Evolutionary conservation across 257 asterid genomes (phyloP).

Genomic region (Solanum ossicruentum): DNA sequence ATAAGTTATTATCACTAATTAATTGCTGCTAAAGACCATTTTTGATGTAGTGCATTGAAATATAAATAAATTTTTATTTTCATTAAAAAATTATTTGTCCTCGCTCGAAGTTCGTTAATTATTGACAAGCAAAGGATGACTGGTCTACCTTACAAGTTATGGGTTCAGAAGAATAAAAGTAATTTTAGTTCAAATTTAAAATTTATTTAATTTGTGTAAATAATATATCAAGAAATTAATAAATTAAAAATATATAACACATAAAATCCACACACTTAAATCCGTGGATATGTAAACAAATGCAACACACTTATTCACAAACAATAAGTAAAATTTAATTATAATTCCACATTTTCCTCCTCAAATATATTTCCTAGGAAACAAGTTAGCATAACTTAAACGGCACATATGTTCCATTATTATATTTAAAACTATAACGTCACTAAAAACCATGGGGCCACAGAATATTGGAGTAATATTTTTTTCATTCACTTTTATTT

Average conservation of each 20-base stretch:
- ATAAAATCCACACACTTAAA: no score
- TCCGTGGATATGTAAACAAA: background rate
- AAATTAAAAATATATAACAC: background rate
- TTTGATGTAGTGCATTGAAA: background rate
- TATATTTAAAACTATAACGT: background rate
- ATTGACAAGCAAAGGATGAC: background rate
- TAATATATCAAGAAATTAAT: background rate
- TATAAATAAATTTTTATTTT: background rate
- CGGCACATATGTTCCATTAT: background rate
- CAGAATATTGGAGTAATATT: no score
- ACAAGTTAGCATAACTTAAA: background rate
- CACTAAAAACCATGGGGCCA: background rate
- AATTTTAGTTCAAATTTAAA: background rate
- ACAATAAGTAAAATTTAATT: background rate
- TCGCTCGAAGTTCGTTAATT: background rate
- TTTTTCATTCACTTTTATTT: no score
- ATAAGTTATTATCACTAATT: no score
- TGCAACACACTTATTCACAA: background rate
- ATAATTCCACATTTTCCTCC: background rate
- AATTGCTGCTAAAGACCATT: no score
- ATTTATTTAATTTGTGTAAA: background rate
- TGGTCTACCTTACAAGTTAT: background rate
- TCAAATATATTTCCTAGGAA: background rate
- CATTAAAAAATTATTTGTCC: background rate
- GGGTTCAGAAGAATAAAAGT: background rate